phyloP scores from a whole-genome alignment of 2,329 filamentous ascomycete genomes.

The Aspergillus sp. region DNA sequence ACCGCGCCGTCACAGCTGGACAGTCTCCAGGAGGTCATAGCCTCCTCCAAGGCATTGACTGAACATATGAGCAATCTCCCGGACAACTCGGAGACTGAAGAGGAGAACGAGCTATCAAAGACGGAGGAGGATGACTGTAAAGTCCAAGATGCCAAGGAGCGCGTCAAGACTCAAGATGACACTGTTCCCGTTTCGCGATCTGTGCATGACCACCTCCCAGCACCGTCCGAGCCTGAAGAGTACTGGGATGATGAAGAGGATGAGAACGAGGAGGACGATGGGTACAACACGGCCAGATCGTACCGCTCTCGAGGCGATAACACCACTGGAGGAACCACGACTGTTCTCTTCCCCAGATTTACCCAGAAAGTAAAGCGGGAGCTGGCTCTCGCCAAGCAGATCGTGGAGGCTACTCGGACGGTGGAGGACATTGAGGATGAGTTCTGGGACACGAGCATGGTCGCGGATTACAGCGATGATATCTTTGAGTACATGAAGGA shows the following conservation, averaged over 20 bases:
- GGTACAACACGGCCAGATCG: constrained; percentile 73
- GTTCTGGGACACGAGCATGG: constrained; percentile 93
- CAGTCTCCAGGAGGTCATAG: constrained; percentile 9
- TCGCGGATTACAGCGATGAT: constrained; percentile 92
- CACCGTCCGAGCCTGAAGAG: constrained; percentile 61
- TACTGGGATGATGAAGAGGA: constrained; percentile 77
- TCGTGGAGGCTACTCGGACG: constrained; percentile 66
- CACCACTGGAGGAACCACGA: constrained; percentile 63
- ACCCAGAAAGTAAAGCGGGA: constrained; percentile 70
- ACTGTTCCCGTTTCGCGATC: constrained; percentile 19
- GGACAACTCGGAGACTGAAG: constrained; percentile 18
- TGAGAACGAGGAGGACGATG: constrained; percentile 69
- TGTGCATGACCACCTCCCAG: constrained; percentile 21
- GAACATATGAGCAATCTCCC: constrained; percentile 15
- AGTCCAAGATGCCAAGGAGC: constrained; percentile 19
- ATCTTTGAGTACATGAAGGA: constrained; percentile 91
- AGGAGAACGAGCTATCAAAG: constrained; percentile 27
- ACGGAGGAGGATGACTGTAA: constrained; percentile 26
- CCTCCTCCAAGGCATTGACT: constrained; percentile 11
- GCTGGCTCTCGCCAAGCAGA: constrained; percentile 64
- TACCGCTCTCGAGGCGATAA: constrained; percentile 74
- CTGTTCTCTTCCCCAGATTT: constrained; percentile 70
- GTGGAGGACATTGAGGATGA: constrained; percentile 83
- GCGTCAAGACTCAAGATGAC: constrained; percentile 13
- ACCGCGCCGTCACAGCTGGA: constrained; percentile 14